These are phyloP conservation scores for Funneliformis geosporum DNA, from an alignment of 192 early-diverging fungal species.

Conservation along the genomic window DNA sequence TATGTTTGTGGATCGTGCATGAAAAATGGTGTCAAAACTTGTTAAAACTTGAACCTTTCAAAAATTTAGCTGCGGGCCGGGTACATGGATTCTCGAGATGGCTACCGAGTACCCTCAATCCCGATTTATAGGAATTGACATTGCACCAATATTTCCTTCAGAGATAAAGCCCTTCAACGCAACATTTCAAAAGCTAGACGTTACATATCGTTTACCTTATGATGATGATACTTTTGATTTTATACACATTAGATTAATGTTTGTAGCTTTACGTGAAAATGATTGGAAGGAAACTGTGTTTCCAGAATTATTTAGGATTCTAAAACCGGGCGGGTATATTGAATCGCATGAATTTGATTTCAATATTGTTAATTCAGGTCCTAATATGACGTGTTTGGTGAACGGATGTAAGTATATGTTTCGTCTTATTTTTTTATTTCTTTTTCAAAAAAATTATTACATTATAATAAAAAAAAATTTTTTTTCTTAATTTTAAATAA, in stretches of 20 bases:
- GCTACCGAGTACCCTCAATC: not conserved
- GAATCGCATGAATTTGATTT: not conserved
- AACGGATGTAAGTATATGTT: not conserved
- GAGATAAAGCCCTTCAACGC: slow-evolving; percentile 21
- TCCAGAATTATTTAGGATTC: not conserved
- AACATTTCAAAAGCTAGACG: not conserved
- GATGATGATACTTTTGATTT: slow-evolving; percentile 20
- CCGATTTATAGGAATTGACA: slow-evolving; percentile 28
- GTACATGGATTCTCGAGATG: slow-evolving; percentile 15
- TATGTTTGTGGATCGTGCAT: slow-evolving; percentile 13
- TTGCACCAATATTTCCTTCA: slow-evolving; percentile 10
- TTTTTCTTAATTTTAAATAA: not conserved
- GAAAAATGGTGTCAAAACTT: not conserved
- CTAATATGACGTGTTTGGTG: not conserved
- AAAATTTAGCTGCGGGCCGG: slow-evolving; percentile 5
- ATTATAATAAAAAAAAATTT: not conserved
- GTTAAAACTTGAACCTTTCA: not conserved
- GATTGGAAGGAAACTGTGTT: not conserved
- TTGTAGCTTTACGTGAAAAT: not conserved
- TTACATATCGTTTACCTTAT: slow-evolving; percentile 23
- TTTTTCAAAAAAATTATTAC: no score
- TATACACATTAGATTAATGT: slow-evolving; percentile 15
- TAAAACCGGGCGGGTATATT: not conserved
- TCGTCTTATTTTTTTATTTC: no score
- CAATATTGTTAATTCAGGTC: not conserved